Conservation (phyloP, 2,329 filamentous ascomycete species). For the Botrytis deweyae region DNA sequence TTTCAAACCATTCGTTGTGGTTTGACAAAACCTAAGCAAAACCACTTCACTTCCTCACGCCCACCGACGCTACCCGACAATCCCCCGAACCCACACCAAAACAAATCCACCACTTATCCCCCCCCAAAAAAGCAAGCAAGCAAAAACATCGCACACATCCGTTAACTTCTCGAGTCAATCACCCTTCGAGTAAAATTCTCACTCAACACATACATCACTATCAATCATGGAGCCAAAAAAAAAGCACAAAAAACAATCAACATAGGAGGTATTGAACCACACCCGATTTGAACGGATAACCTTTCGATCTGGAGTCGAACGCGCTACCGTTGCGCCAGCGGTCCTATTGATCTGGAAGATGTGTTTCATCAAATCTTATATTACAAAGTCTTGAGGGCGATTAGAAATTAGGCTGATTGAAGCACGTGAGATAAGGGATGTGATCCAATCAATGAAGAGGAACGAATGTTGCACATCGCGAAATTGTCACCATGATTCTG, state of each 20-base stretch:
- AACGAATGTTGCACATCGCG: not conserved
- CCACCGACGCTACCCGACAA: not conserved
- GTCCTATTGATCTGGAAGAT: not conserved
- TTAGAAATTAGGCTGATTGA: no score
- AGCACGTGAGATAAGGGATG: not conserved
- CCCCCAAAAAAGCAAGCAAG: not conserved
- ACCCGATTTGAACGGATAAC: constrained; percentile 40
- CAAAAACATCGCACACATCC: not conserved
- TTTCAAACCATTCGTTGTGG: not conserved
- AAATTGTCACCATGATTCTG: not conserved
- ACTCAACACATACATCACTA: not conserved
- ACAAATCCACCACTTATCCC: not conserved
- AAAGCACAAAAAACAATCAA: constrained; percentile 12
- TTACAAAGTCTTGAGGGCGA: rapidly evolving
- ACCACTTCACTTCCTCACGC: not conserved
- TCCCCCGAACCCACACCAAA: not conserved
- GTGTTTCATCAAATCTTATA: not conserved
- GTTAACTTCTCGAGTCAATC: not conserved
- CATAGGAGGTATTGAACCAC: constrained; percentile 31
- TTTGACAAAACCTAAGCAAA: no score
- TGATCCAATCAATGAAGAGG: not conserved
- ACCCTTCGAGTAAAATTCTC: not conserved
- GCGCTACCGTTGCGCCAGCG: constrained; percentile 33
- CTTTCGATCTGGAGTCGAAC: constrained; percentile 39
- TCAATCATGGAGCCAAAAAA: not conserved